A percentile compares a stretch with the other conserved stretches of the same genome.
Conservation (phyloP, 176 grass and related monocot genomes). For the Melocanna baccifera region DNA sequence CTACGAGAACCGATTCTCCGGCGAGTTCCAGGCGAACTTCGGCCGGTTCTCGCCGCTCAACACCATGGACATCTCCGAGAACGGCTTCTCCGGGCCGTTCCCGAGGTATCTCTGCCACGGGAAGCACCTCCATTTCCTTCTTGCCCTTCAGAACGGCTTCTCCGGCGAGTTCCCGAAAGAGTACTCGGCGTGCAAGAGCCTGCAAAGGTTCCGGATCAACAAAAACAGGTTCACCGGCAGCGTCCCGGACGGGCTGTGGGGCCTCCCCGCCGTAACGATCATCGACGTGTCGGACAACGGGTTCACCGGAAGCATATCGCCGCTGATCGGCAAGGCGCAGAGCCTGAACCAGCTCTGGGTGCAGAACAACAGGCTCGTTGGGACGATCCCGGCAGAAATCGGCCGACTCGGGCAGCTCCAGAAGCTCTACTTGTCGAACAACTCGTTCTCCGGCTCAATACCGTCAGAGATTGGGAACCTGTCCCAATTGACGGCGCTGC, state of each 20-base stretch:
- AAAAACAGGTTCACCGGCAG: constrained; percentile 57
- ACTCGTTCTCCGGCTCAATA: constrained; percentile 57
- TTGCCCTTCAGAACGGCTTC: constrained; percentile 79
- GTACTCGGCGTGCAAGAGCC: constrained; percentile 51
- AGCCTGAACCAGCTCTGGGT: constrained; percentile 61
- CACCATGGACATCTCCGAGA: constrained; percentile 80
- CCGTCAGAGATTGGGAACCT: constrained; percentile 59
- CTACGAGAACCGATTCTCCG: constrained; percentile 72
- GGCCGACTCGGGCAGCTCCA: constrained; percentile 49
- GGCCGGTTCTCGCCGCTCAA: constrained; percentile 64
- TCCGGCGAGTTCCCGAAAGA: constrained; percentile 59
- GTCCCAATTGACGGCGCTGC: constrained; percentile 49
- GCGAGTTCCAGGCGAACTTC: constrained; percentile 60
- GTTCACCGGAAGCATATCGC: constrained; percentile 60
- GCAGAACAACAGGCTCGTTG: constrained; percentile 55
- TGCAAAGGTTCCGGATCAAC: constrained; percentile 73
- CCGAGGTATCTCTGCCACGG: constrained; percentile 61
- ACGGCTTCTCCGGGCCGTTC: constrained; percentile 58
- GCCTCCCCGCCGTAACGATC: constrained; percentile 51
- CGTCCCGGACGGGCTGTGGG: constrained; percentile 58
- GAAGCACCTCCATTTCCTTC: constrained; percentile 47
- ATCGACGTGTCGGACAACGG: constrained; percentile 75
- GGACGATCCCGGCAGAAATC: constrained; percentile 54
- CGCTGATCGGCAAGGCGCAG: constrained; percentile 39
- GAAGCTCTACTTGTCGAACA: constrained; percentile 67